These are phyloP conservation scores for Quercus robur DNA, from an alignment of 306 rosid species.

Conservation along the genomic window DNA sequence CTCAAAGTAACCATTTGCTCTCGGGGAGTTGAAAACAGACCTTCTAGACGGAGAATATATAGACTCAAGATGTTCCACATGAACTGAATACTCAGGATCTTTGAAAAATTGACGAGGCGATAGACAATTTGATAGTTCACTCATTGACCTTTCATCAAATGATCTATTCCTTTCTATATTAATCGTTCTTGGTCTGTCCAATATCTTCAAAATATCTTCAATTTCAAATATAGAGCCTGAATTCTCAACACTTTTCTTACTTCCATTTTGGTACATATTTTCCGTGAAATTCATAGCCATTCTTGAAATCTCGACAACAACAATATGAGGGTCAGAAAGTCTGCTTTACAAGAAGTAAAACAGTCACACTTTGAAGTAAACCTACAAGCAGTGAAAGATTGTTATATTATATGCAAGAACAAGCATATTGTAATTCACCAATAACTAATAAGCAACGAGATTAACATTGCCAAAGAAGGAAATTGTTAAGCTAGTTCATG, in stretches of 20 bases:
- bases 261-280: conserved; percentile 8
- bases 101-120: not conserved
- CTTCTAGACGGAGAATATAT: conserved; percentile 5
- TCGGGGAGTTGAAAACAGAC: conserved; percentile 15
- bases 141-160: conserved; percentile 29
- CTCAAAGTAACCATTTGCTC: conserved; percentile 8
- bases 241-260: not conserved
- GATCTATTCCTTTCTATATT: conserved; percentile 26
- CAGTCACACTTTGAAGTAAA: not conserved
- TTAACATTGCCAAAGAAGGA: not conserved
- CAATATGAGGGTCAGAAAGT: not conserved
- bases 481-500: not conserved
- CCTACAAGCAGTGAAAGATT: not conserved
- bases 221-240: conserved; percentile 5
- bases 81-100: not conserved
- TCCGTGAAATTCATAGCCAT: not conserved
- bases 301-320: not conserved
- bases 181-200: conserved; percentile 10
- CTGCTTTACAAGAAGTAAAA: not conserved
- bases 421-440: not conserved
- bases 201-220: conserved; percentile 2
- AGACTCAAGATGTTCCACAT: not conserved
- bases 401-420: not conserved
- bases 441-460: not conserved
- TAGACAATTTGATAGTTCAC: conserved; percentile 15